Evolutionary conservation across 768 basidiomycete genomes (phyloP).

Genomic region (Boletus rubroflammeus): DNA sequence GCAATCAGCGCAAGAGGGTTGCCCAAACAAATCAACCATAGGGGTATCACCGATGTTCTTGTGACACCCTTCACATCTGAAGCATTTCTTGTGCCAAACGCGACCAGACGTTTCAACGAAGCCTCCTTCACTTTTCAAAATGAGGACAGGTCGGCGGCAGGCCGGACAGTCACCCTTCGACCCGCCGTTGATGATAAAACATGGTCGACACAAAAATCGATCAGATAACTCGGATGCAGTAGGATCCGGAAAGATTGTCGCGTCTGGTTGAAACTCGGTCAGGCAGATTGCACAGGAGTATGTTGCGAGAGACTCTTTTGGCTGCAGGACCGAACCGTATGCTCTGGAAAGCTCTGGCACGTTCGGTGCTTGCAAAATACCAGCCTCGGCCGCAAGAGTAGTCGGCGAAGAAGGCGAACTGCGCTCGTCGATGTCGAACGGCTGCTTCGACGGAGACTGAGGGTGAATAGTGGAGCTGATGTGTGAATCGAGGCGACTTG

Average conservation of each 20-base stretch:
- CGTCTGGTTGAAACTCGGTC: slow-evolving; percentile 68
- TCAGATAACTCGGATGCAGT: slow-evolving; percentile 21
- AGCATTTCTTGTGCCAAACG: slow-evolving; percentile 83
- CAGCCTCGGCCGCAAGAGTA: slow-evolving; percentile 51
- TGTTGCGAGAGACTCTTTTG: slow-evolving; percentile 66
- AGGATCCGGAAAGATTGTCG: slow-evolving; percentile 83
- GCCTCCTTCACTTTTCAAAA: slow-evolving; percentile 71
- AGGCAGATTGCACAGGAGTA: slow-evolving; percentile 68
- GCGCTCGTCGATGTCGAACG: slow-evolving; percentile 17
- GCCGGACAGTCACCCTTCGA: slow-evolving; percentile 69
- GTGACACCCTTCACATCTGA: slow-evolving; percentile 68
- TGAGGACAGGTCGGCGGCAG: slow-evolving; percentile 69
- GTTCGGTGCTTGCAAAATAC: slow-evolving; percentile 58
- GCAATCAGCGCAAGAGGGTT: slow-evolving; percentile 75
- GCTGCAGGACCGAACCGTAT: slow-evolving; percentile 80
- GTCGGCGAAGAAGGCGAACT: slow-evolving; percentile 33
- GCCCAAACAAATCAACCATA: slow-evolving; percentile 80
- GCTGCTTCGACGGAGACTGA: slow-evolving; percentile 54
- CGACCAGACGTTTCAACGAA: slow-evolving; percentile 68
- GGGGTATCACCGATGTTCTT: slow-evolving; percentile 71
- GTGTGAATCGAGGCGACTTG: slow-evolving; percentile 52
- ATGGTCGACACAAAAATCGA: slow-evolving; percentile 72
- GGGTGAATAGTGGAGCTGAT: slow-evolving; percentile 54
- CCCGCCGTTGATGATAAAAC: slow-evolving; percentile 70
- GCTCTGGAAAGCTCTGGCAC: slow-evolving; percentile 72